Percentiles rank a stretch among this genome's conserved stretches.
Conservation (phyloP, 768 basidiomycete species). For the Hydnomerulius pinastri region DNA sequence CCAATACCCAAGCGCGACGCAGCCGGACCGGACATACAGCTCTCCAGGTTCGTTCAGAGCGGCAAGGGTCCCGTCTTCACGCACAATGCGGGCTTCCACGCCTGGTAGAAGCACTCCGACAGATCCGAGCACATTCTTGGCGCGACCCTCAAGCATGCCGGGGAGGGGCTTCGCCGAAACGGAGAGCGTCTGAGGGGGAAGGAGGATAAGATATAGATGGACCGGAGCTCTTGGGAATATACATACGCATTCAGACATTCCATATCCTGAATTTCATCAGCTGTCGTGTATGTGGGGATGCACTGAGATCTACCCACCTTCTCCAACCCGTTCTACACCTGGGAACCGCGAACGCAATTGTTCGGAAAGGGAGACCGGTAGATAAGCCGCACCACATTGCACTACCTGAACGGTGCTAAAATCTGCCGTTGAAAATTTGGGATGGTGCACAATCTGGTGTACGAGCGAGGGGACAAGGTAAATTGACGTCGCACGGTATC, state of each 20-base stretch:
- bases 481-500: slow-evolving; percentile 55
- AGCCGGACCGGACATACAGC: slow-evolving; percentile 56
- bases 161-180: slow-evolving; percentile 45
- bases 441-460: slow-evolving; percentile 65
- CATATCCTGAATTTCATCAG: slow-evolving; percentile 52
- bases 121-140: slow-evolving; percentile 42
- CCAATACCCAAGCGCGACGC: slow-evolving; percentile 70
- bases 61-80: slow-evolving; percentile 59
- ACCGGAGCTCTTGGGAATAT: neutral
- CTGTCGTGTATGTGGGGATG: neutral
- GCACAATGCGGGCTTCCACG: slow-evolving; percentile 61
- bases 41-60: slow-evolving; percentile 64
- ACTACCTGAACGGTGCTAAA: slow-evolving; percentile 49
- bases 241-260: slow-evolving; percentile 69
- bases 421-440: slow-evolving; percentile 45
- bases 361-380: slow-evolving; percentile 54
- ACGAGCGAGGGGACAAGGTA: slow-evolving; percentile 62
- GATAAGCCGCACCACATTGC: slow-evolving; percentile 64
- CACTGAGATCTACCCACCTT: slow-evolving; percentile 42
- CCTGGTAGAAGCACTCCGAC: slow-evolving; percentile 65
- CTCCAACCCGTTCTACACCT: slow-evolving; percentile 33
- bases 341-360: slow-evolving; percentile 43
- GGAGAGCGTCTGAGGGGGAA: slow-evolving; percentile 53
- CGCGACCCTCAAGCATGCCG: slow-evolving; percentile 47
- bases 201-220: neutral